Conservation (phyloP, 768 basidiomycete species). For the Hericium erinaceus region DNA sequence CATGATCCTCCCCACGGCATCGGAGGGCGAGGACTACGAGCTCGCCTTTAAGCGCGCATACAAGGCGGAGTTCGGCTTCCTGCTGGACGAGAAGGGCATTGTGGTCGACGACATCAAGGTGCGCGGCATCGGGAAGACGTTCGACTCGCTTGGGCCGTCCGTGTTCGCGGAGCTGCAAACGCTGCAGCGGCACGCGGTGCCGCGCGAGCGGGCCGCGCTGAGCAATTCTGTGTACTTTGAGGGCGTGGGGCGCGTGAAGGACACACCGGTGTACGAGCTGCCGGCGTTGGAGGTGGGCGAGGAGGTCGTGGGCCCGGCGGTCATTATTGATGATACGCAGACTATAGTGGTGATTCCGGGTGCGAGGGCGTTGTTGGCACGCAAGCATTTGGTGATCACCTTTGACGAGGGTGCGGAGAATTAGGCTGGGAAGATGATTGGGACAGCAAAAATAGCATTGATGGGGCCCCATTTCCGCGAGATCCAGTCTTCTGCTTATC, state of each 20-base stretch:
- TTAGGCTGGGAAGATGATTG: too few species aligned
- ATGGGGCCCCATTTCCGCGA: too few species aligned
- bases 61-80: constrained; percentile 85
- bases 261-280: constrained; percentile 76
- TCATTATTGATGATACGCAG: constrained; percentile 94
- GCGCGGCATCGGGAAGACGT: constrained; percentile 86
- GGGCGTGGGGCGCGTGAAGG: constrained; percentile 58
- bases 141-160: constrained; percentile 69
- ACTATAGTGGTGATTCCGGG: constrained; percentile 84
- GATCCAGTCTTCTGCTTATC: too few species aligned
- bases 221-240: constrained; percentile 76
- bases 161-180: constrained; percentile 66
- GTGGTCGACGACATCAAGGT: constrained; percentile 92
- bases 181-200: constrained; percentile 34
- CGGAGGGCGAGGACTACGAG: constrained; percentile 61
- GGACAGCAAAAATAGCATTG: too few species aligned
- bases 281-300: constrained; percentile 61
- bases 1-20: constrained; percentile 61
- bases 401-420: constrained; percentile 18
- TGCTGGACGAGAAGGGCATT: constrained; percentile 74
- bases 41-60: constrained; percentile 73
- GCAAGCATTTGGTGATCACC: constrained; percentile 55
- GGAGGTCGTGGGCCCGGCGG: constrained; percentile 72
- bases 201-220: constrained; percentile 37
- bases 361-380: constrained; percentile 55